Conservation (phyloP, 2,329 filamentous ascomycete species). For the Verticillium albo-atrum region DNA sequence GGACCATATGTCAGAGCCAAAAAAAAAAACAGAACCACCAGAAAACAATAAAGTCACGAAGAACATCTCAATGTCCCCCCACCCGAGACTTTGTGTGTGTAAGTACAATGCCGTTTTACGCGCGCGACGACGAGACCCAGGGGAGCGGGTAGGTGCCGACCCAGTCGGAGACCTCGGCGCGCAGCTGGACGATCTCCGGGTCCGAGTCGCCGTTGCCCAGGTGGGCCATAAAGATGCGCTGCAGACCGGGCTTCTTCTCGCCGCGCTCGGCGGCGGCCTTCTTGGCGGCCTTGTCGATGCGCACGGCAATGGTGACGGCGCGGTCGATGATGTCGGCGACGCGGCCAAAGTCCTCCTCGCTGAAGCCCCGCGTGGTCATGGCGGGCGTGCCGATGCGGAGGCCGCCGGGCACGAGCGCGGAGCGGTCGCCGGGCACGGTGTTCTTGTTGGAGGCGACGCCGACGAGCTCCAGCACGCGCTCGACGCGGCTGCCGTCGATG, state of each 20-base stretch:
- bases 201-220: constrained; percentile 64
- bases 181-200: constrained; percentile 67
- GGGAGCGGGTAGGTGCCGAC: constrained; percentile 69
- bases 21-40: not conserved
- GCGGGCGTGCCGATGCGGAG: constrained; percentile 92
- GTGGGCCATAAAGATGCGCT: constrained; percentile 65
- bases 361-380: constrained; percentile 96
- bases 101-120: not conserved
- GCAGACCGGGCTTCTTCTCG: constrained; percentile 59
- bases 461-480: constrained; percentile 85
- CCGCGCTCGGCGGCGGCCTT: constrained; percentile 64
- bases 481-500: constrained; percentile 85
- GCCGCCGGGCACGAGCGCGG: constrained; percentile 87
- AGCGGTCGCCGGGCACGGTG: constrained; percentile 92
- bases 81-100: too few relatives aligned
- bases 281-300: constrained; percentile 68
- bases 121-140: constrained; percentile 41
- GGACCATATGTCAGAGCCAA: not conserved
- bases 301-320: constrained; percentile 72
- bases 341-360: constrained; percentile 78
- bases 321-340: constrained; percentile 84
- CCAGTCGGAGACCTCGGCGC: constrained; percentile 74
- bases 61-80: not conserved
- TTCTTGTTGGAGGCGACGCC: constrained; percentile 99
- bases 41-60: not conserved